These are phyloP conservation scores for Pseudohyphozyma bogoriensis DNA, from an alignment of 768 basidiomycete species.

Conservation along the genomic window DNA sequence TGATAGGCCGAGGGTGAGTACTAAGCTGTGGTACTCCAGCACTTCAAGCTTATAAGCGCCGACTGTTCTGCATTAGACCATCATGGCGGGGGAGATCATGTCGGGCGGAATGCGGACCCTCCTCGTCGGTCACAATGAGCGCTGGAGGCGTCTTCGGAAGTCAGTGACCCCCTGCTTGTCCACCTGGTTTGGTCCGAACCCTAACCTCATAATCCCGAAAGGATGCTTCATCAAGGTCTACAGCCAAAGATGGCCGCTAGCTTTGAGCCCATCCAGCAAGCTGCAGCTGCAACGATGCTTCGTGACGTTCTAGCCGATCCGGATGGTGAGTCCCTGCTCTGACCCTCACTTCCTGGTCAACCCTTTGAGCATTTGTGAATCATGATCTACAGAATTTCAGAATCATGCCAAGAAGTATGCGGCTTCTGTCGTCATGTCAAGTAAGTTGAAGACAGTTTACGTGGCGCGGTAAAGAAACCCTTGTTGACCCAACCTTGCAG, in stretches of 20 bases:
- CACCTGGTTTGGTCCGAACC: neutral
- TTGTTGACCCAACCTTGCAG: neutral
- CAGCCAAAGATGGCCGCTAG: neutral
- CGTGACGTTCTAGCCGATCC: neutral
- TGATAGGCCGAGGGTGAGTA: neutral
- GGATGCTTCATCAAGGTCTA: neutral
- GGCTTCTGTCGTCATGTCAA: neutral
- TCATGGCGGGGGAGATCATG: neutral
- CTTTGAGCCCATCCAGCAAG: neutral
- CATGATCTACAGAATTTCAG: neutral
- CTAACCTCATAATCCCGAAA: neutral
- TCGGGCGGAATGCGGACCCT: neutral
- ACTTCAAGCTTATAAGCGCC: neutral
- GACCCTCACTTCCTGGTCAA: neutral
- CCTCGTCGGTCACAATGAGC: neutral
- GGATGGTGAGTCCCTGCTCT: neutral
- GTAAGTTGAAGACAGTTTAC: no score
- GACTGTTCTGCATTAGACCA: neutral
- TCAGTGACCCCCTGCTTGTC: neutral
- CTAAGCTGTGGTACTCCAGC: neutral
- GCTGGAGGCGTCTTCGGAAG: neutral
- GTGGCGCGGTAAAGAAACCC: neutral
- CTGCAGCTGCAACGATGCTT: neutral
- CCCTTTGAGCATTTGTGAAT: neutral
- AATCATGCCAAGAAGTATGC: neutral